These are phyloP conservation scores for Claviceps lovelessii DNA, from an alignment of 2,329 filamentous ascomycete species.

Conservation along the genomic window DNA sequence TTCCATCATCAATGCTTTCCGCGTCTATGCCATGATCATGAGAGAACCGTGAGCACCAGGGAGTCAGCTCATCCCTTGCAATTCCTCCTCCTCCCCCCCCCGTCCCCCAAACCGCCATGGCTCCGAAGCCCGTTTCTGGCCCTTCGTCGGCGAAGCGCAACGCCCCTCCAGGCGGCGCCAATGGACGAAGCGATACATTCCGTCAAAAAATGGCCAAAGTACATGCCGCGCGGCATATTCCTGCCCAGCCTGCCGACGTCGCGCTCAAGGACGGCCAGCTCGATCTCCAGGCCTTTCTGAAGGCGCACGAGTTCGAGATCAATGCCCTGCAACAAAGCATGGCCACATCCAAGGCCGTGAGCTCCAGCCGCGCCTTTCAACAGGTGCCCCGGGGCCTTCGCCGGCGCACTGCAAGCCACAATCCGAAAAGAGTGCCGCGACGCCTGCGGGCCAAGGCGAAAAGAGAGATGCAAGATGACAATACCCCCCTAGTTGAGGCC, in stretches of 20 bases:
- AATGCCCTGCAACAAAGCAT: constrained; percentile 72
- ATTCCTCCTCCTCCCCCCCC: background rate
- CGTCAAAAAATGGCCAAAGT: constrained; percentile 32
- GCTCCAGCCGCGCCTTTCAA: constrained; percentile 68
- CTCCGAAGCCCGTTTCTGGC: constrained; percentile 12
- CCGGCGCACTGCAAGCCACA: constrained; percentile 83
- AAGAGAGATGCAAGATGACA: constrained; percentile 72
- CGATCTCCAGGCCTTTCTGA: constrained; percentile 71
- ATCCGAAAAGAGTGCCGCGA: constrained; percentile 77
- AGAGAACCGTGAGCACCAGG: background rate
- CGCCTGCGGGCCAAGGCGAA: constrained; percentile 56
- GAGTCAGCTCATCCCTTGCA: background rate
- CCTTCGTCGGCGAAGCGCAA: constrained; percentile 16
- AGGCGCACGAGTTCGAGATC: constrained; percentile 80
- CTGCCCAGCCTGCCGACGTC: constrained; percentile 34
- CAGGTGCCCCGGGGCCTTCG: constrained; percentile 73
- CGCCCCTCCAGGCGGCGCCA: constrained; percentile 7
- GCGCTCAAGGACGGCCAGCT: constrained; percentile 60
- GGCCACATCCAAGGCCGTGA: constrained; percentile 49
- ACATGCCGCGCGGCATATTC: constrained; percentile 33
- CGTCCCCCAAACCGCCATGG: constrained; percentile 9
- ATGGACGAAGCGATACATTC: constrained; percentile 12
- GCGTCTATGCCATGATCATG: background rate
- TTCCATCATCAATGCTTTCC: background rate
- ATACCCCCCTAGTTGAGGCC: constrained; percentile 65